A percentile compares a stretch with the other conserved stretches of the same genome.
Evolutionary conservation across 2,329 filamentous ascomycete genomes (phyloP).

Genomic region (Mollisiaceae sp.): DNA sequence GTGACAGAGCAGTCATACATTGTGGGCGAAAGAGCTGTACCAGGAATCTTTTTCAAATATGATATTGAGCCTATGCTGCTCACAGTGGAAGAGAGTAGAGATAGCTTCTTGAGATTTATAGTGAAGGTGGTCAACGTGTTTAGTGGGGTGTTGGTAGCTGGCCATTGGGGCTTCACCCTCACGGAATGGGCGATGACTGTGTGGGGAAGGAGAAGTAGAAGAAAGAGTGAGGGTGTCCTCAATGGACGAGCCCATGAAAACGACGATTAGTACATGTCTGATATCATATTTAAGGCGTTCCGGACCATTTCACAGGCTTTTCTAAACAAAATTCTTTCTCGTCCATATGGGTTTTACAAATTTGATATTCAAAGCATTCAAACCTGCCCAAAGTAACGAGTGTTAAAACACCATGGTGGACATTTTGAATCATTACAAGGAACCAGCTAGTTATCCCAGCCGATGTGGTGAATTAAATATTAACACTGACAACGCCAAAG

Average conservation of each 20-base stretch:
- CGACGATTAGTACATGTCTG: slow-evolving; percentile 35
- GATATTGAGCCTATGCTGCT: slow-evolving; percentile 96
- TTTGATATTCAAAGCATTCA: not conserved
- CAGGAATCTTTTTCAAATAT: slow-evolving; percentile 97
- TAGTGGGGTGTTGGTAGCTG: slow-evolving; percentile 87
- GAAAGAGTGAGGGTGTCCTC: slow-evolving; percentile 44
- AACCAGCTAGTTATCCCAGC: not conserved
- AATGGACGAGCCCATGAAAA: slow-evolving; percentile 40
- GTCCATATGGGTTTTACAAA: not conserved
- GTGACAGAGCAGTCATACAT: slow-evolving; percentile 85
- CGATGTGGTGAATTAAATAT: slow-evolving; percentile 6
- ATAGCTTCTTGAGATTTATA: slow-evolving; percentile 73
- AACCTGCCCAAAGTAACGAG: not conserved
- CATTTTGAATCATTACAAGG: slow-evolving; percentile 4
- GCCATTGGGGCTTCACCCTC: slow-evolving; percentile 90
- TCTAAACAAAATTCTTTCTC: not conserved
- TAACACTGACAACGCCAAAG: slow-evolving; percentile 11
- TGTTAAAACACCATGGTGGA: not conserved
- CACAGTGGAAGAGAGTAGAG: slow-evolving; percentile 81
- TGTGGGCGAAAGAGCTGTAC: slow-evolving; percentile 73
- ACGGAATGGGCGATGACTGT: slow-evolving; percentile 73
- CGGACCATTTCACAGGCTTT: slow-evolving; percentile 19
- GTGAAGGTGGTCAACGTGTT: slow-evolving; percentile 90
- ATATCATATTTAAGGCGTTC: slow-evolving; percentile 17
- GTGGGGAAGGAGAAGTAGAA: slow-evolving; percentile 47